Evolutionary conservation across 1,139 yeast genomes (phyloP).

Genomic region (Yamadazyma sp.): DNA sequence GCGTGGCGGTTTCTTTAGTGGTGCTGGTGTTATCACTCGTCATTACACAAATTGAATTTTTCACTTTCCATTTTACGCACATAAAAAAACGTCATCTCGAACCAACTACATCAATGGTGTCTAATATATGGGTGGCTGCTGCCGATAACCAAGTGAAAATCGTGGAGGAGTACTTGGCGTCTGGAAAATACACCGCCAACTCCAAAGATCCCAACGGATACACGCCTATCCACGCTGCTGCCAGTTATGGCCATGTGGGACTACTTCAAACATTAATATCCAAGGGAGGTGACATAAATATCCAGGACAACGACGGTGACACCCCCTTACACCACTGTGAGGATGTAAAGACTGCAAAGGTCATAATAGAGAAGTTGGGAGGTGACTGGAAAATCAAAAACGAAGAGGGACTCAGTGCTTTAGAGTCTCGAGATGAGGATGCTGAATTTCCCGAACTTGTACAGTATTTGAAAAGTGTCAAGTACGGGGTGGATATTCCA

Average conservation of each 20-base stretch:
- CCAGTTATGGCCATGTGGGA: slow-evolving; percentile 81
- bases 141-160: slow-evolving; percentile 70
- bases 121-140: slow-evolving; percentile 93
- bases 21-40: neutral
- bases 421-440: slow-evolving; percentile 74
- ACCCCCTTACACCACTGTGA: slow-evolving; percentile 94
- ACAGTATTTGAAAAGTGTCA: slow-evolving; percentile 54
- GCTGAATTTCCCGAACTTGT: slow-evolving; percentile 82
- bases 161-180: slow-evolving; percentile 56
- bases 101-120: slow-evolving; percentile 29
- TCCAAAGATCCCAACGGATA: slow-evolving; percentile 89
- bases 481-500: slow-evolving; percentile 21
- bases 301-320: slow-evolving; percentile 88
- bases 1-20: neutral
- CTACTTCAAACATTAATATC: slow-evolving; percentile 58
- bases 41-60: neutral
- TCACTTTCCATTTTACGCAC: neutral
- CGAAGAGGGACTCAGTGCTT: slow-evolving; percentile 69
- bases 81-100: slow-evolving; percentile 1
- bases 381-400: slow-evolving; percentile 69
- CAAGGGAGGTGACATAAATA: slow-evolving; percentile 75
- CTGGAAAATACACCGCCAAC: slow-evolving; percentile 59
- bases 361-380: slow-evolving; percentile 60
- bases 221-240: slow-evolving; percentile 96
- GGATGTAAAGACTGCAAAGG: slow-evolving; percentile 60